A percentile compares a stretch with the other conserved stretches of the same genome.
Evolutionary conservation across 495 filamentous ascomycete species (phyloP).

Genomic region (Lasiosphaeria hispida): DNA sequence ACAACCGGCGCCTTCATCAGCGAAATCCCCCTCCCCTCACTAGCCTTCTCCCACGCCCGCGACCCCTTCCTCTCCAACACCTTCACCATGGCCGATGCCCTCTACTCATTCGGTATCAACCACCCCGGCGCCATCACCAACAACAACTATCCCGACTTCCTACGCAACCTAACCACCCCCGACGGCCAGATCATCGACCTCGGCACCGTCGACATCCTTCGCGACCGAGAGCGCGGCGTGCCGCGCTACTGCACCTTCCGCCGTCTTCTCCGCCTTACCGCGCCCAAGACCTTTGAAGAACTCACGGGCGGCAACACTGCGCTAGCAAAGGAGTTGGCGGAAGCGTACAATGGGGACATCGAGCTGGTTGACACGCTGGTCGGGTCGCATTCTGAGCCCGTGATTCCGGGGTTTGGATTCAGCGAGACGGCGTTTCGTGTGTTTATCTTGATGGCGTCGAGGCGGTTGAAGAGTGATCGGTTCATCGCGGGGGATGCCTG

Average conservation of each 20-base stretch:
- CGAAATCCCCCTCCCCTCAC: conserved; percentile 26
- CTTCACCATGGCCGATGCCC: conserved; percentile 37
- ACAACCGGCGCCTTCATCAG: conserved; percentile 27
- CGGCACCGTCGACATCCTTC: conserved; percentile 43
- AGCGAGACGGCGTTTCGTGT: conserved; percentile 41
- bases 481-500: conserved; percentile 36
- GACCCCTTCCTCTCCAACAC: conserved; percentile 24
- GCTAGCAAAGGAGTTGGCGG: conserved; percentile 29
- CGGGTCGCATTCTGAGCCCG: conserved; percentile 36
- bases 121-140: conserved; percentile 44
- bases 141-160: conserved; percentile 40
- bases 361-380: conserved; percentile 41
- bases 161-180: conserved; percentile 34
- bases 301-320: conserved; percentile 35
- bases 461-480: conserved; percentile 42
- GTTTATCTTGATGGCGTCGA: conserved; percentile 39
- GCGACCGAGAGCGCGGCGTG: conserved; percentile 46
- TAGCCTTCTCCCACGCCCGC: conserved; percentile 34
- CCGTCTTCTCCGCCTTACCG: conserved; percentile 36
- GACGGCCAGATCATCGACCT: conserved; percentile 36
- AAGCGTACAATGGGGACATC: conserved; percentile 34
- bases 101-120: conserved; percentile 48
- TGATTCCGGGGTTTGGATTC: conserved; percentile 44
- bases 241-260: conserved; percentile 48
- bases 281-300: conserved; percentile 30